Evolutionary conservation across 129 eudicot species (phyloP), one percentile per base, ranked within the genome.

Genomic region (Logfia minima): DNA sequence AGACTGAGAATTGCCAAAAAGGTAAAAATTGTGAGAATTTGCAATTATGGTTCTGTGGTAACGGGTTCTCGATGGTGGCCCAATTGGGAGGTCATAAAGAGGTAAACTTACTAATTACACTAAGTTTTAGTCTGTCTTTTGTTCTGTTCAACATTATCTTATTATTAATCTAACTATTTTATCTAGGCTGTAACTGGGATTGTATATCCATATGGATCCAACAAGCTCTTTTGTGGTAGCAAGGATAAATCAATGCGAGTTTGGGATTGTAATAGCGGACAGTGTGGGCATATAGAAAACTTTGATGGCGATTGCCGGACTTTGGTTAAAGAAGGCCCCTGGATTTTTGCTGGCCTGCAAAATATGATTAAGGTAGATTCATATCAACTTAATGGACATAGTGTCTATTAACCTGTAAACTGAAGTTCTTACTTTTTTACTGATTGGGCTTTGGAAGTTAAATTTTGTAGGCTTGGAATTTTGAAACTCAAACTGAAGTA

Each of bases 191-290:
- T 89, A 62, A 78, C 87, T 39, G 96, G 96, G 77, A 81, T 92
- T 63, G 78, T 87, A 8, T 83, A 87, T 19, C 92, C 93, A 3
- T 71, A 73, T 74, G 93, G 86, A 58, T 83, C 87, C 43, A 79
- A 78, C 73, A 82, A 85, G 79, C 90, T 92, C 5, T 85, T 55
- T 65, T 83, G 87, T 7, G 82, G 81, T 16, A 78, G 96, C 65
- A 85, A 86, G 80, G 98, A 90, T 48, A 79, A 77, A 61, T 74
- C 89, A 41, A 8, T 90, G 67, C 84, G 92, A 37, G 80, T 79
- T 76, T 88, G 92, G 98, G 84, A 92, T 83, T 92, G 96, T 79
- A 75, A 86, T 48, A 90, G 84, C 62, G 94, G 96, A 6, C 87
- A 86, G 92, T 89, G 96, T 81, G 83, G 41, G 60, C 73, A 52